Evolutionary conservation across 2,329 filamentous ascomycete species (phyloP).

Genomic region (Trichoderma brevicompactum): DNA sequence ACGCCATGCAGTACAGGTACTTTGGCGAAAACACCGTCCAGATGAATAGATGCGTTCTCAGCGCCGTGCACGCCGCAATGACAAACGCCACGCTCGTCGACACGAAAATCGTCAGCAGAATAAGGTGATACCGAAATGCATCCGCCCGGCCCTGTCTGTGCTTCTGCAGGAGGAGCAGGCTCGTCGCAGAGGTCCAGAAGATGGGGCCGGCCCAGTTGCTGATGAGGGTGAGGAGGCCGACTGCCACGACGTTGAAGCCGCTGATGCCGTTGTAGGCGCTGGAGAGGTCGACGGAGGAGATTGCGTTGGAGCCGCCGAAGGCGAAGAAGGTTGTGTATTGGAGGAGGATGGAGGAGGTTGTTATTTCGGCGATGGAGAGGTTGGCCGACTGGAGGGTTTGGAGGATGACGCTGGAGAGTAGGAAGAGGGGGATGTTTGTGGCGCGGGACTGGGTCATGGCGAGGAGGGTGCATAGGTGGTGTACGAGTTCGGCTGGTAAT

Average conservation of each 20-base stretch:
- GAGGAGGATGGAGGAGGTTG: conserved; percentile 73
- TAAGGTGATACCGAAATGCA: conserved; percentile 58
- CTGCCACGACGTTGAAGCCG: conserved; percentile 77
- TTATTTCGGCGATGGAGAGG: conserved; percentile 62
- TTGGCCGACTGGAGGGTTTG: conserved; percentile 52
- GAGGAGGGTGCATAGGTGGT: conserved; percentile 76
- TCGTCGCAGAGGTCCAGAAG: conserved; percentile 78
- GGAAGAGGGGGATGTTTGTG: conserved; percentile 82
- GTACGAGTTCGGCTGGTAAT: conserved; percentile 54
- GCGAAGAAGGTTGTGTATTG: conserved; percentile 88
- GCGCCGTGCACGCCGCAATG: conserved; percentile 83
- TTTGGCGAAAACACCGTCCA: conserved; percentile 99
- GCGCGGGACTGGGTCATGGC: conserved; percentile 85
- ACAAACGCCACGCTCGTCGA: conserved; percentile 69
- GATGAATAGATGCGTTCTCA: conserved; percentile 91
- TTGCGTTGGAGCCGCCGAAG: conserved; percentile 88
- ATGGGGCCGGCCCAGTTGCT: conserved; percentile 91
- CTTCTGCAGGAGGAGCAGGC: conserved; percentile 58
- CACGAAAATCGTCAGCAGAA: conserved; percentile 71
- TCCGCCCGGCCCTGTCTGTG: conserved; percentile 35
- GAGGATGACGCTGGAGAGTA: conserved; percentile 69
- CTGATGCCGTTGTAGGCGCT: conserved; percentile 92
- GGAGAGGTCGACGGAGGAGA: conserved; percentile 92
- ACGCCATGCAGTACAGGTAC: conserved; percentile 89
- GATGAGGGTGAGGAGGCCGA: conserved; percentile 82